Evolutionary conservation across 805 yeast genomes (phyloP).

Genomic region (Lipomyces starkeyi): DNA sequence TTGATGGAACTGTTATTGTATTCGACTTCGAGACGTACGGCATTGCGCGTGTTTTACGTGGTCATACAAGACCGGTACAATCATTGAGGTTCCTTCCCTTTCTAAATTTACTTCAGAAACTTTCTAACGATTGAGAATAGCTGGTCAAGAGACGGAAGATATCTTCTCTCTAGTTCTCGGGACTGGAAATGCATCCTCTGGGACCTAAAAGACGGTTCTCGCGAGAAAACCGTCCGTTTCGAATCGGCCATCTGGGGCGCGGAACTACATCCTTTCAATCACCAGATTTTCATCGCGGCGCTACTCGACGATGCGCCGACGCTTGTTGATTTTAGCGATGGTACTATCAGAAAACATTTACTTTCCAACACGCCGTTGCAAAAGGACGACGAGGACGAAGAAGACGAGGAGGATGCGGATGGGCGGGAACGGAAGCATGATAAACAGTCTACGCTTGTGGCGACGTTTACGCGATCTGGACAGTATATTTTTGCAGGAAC

Average conservation of each 20-base stretch:
- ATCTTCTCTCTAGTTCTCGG: slow-evolving; percentile 69
- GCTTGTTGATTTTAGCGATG: slow-evolving; percentile 51
- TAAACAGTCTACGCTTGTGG: slow-evolving; percentile 55
- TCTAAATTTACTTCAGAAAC: not conserved
- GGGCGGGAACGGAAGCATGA: slow-evolving; percentile 38
- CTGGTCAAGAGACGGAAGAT: slow-evolving; percentile 79
- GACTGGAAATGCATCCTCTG: slow-evolving; percentile 85
- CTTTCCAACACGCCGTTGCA: slow-evolving; percentile 18
- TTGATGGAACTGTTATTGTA: slow-evolving; percentile 74
- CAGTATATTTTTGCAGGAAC: slow-evolving; percentile 73
- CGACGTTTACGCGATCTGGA: slow-evolving; percentile 60
- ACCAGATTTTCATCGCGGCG: slow-evolving; percentile 61
- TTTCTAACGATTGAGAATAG: slow-evolving; percentile 38
- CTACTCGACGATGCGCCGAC: slow-evolving; percentile 67
- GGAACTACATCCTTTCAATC: slow-evolving; percentile 49
- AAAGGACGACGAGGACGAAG: slow-evolving; percentile 13
- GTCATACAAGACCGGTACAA: slow-evolving; percentile 76
- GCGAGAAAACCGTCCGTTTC: slow-evolving; percentile 56
- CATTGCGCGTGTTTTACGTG: slow-evolving; percentile 60
- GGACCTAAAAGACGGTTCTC: slow-evolving; percentile 62
- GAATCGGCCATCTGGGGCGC: slow-evolving; percentile 80
- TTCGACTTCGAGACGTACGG: slow-evolving; percentile 73
- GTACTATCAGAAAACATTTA: slow-evolving; percentile 25
- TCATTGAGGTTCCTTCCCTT: slow-evolving; percentile 47
- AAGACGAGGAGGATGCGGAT: slow-evolving; percentile 33